Evolutionary conservation across 306 rosid genomes (phyloP), one percentile per base, ranked within the genome.

Genomic region (Sindora glabra): DNA sequence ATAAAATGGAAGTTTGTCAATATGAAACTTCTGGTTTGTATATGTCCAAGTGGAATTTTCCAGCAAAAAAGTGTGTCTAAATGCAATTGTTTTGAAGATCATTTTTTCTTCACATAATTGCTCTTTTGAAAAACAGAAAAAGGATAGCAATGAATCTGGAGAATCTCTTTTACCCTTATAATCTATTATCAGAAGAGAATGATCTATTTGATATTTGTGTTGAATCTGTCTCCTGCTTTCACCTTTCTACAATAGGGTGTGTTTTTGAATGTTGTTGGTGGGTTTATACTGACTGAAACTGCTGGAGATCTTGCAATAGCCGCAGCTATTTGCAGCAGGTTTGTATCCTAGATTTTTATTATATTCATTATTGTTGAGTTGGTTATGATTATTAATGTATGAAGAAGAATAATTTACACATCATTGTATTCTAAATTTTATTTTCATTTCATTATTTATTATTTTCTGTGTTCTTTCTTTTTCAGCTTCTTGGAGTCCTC

Each of bases 291-390:
- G 71, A 38, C 77, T 5, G 98, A 92, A 75, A 92, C 98, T 30
- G 94, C 96, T 27, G 96, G 96, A 64, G 98, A 92, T 83, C 95
- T 92, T 69, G 96, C 98, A 18, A 55, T 92, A 67, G 98, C 98
- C 2, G 89, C 81, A 57, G 96, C 98, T 69, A 88, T 92, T 59
- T 92, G 98, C 80, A 92, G 98, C 98, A 92, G 98, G 98, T 77
- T 68, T 52, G 70, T 39, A 21, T 66, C 64, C 61, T 68, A n/a
- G 59, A 14, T 32, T 68, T 73, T 7, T 27, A 39, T 51, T 72
- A 52, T 55, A 55, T 60, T 70, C 25, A 6, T 2, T 21, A 54
- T 48, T 41, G 10, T 68, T 50, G 34, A 34, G 34, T 15, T 50
- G 60, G 56, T 37, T 41, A 51, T 57, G 34, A 42, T 42, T n/a